Base-by-base conservation (phyloP, 768 basidiomycete genomes). In the Suillus plorans region DNA sequence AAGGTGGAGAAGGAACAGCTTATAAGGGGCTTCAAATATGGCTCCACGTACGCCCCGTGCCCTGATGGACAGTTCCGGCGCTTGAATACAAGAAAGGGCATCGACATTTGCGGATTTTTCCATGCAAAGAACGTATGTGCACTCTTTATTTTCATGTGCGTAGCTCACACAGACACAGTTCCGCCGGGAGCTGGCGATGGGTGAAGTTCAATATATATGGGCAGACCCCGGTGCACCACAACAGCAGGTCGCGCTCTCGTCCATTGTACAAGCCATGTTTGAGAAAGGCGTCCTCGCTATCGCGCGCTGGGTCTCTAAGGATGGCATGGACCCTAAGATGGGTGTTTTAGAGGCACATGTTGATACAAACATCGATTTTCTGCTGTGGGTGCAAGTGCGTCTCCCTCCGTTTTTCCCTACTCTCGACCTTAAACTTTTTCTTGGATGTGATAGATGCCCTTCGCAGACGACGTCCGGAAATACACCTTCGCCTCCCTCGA, bases 381-480 rank as follows among this genome's bases (percentile, higher is more conserved):
- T 97, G 64, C 81, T 94, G 56, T 97, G 91, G 92, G 86, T 86
- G 25, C 89, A 89, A 80, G 95, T 94, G 70, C 53, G 80, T 72
- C n/a, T 14, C 34, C 31, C 45, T 37, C 53, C 12, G 28, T 37
- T 31, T 39, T 16, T 47, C 31, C 37, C 25, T 22, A 14, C 37
- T 49, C 22, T 52, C 18, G 36, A 42, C 10, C 16, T 55, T 52
- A 31, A 60, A 31, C 34, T 52, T n/a, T 8, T n/a, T 47, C 3
- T 61, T 28, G 44, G 22, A 12, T 69, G n/a, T 45, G 25, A 49
- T 68, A 96, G 94, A 86, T 98, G 85, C 97, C 97, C 0, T 98
- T 97, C 72, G 94, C 94, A 2, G 97, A 99, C 73, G 97, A 99
- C 70, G 82, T 95, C 61, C 87, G 95, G 64, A 91, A 88, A 68